Percentiles rank a stretch among this genome's conserved stretches.
phyloP scores from a whole-genome alignment of 495 filamentous ascomycete genomes.

The Penicillium atrosanguineum region DNA sequence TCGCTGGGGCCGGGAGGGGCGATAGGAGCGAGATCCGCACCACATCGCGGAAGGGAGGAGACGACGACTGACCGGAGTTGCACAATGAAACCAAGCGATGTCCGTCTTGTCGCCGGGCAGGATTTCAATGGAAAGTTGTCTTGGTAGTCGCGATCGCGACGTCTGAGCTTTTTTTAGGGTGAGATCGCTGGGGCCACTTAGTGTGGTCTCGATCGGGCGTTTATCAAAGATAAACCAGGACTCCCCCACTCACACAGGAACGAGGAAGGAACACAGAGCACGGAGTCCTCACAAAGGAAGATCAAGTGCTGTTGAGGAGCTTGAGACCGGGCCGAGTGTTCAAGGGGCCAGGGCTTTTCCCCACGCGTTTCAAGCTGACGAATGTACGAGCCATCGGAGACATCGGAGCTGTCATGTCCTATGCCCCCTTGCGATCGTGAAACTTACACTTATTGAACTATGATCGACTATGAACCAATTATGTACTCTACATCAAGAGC shows the following conservation, averaged over 20 bases:
- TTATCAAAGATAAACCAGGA: conserved; percentile 19
- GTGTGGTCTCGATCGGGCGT: conserved; percentile 21
- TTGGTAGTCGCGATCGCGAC: conserved; percentile 3
- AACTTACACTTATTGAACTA: background rate
- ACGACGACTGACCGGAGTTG: conserved; percentile 13
- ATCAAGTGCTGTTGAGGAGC: background rate
- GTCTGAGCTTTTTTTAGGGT: conserved; percentile 27
- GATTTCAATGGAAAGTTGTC: conserved; percentile 12
- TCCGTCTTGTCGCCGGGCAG: conserved; percentile 8
- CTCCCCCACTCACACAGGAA: conserved; percentile 3
- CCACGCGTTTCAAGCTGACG: conserved; percentile 18
- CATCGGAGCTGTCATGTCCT: conserved; percentile 11
- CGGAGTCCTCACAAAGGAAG: background rate
- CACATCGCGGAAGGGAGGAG: background rate
- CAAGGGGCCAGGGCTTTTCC: conserved; percentile 13
- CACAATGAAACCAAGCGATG: conserved; percentile 4
- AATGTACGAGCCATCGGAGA: background rate
- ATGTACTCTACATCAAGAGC: background rate
- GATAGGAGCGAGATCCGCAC: background rate
- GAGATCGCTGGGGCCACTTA: conserved; percentile 24
- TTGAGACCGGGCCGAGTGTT: background rate
- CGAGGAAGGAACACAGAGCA: background rate
- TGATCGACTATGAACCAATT: background rate
- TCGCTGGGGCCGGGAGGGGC: conserved; percentile 5
- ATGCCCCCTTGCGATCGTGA: conserved; percentile 5